Conservation (phyloP, 176 grass and related monocot species). For the Avena insularis region DNA sequence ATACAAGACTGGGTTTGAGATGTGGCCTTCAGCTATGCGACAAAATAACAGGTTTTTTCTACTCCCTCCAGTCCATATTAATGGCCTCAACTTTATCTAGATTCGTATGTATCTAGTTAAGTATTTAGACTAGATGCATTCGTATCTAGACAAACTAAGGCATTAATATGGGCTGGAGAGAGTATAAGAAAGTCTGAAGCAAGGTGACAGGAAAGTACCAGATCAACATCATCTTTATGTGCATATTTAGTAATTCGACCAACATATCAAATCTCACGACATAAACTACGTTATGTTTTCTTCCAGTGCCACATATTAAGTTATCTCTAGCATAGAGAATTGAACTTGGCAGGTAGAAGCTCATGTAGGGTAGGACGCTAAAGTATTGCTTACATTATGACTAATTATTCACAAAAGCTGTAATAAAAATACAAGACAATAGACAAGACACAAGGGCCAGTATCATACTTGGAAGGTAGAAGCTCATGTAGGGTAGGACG, state of each 20-base stretch:
- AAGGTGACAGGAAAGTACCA: neutral
- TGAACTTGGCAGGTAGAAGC: neutral
- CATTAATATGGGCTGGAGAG: too few species aligned
- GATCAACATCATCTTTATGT: neutral
- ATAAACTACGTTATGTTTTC: neutral
- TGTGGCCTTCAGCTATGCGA: neutral
- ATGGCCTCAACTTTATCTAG: too few species aligned
- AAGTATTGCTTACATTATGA: too few species aligned
- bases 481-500: conserved; percentile 5
- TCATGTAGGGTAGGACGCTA: too few species aligned
- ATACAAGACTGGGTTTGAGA: neutral
- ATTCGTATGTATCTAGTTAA: too few species aligned
- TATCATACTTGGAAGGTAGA: conserved; percentile 6
- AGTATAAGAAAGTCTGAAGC: neutral
- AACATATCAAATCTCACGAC: neutral
- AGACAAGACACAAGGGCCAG: neutral
- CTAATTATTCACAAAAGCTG: neutral
- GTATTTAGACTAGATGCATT: too few species aligned
- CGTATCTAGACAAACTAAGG: too few species aligned
- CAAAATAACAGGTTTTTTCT: neutral
- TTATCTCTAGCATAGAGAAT: neutral
- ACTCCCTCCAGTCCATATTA: too few species aligned
- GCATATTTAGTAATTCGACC: neutral
- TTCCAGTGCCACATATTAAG: neutral
- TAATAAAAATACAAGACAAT: neutral